Evolutionary conservation across 345 rosid species (phyloP), one percentile per base, ranked within the genome.

Genomic region (Dovyalis caffra): DNA sequence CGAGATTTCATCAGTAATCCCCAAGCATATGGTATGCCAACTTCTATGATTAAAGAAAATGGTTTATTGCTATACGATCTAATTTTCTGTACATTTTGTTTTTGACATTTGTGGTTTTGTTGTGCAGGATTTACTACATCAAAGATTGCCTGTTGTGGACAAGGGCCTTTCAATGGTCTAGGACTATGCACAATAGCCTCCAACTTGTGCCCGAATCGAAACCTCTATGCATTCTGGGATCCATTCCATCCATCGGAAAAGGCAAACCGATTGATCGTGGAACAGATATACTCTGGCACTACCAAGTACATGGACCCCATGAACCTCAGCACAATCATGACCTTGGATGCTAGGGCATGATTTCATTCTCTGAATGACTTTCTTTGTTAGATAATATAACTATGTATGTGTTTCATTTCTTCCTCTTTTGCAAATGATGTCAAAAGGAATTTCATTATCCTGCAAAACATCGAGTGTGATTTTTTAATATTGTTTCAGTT

Each of bases 271-370:
- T n/a, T 90, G 3, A 95, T 95, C 76, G 62, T 89, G 83, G 85
- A 51, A 3, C 23, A 51, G 10, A 21, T 51, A 7, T 7, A 20
- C 11, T 51, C 64, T 2, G 97, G 94, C 32, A 74, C 85, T 34
- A 64, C 76, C 47, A 63, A 76, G 37, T 87, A 89, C 75, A 92
- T 92, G 92, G 58, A 81, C 69, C 99, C 99, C 25, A 92, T 95
- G 99, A 95, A 95, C 61, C 97, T 92, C 79, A 90, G 88, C 90
- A 81, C 97, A 77, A 81, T 89, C 82, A 77, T 95, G 57, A 45
- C 14, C 6, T 40, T 79, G 68, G 82, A 79, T 67, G 66, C 79
- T 11, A 71, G 53, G 37, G 56, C 70, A 20, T 79, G 57, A 40
- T 32, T 2, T 51, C 10, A 51, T 51, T 8, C 23, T 51, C 57